Evolutionary conservation across 495 filamentous ascomycete species (phyloP), one percentile per base, ranked within the genome.

Genomic region (Aspergillus wentii): DNA sequence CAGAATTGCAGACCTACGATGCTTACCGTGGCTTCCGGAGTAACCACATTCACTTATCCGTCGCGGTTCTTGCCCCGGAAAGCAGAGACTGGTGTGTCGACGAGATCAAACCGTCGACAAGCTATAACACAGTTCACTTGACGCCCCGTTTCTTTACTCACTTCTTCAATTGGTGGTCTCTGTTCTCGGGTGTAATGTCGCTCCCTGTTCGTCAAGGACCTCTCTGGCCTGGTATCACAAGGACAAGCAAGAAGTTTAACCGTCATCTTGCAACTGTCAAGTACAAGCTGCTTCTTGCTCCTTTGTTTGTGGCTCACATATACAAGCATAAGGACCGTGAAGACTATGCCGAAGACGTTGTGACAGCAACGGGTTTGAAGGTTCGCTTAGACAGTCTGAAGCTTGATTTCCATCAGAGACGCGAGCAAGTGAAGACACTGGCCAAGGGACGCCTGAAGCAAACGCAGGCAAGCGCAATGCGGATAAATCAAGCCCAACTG

Each of bases 311-410:
- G 33, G 90, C 88, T 40, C 92, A 98, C 42, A 86, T 98, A 26
- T 98, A 98, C 69, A 97, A 95, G 61, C 94, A 98, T 64, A 95
- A 95, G 51, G 94, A 97, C 51, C 81, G 77, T 3, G 90, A 95
- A 56, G 89, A 95, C 33, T 85, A 83, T 54, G 71, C 75, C 1
- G 83, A 90, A 44, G 80, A 84, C 49, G 70, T 79, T 4, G 86
- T 95, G 15, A 88, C 86, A 33, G 91, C 90, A 1, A 98, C 92
- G 10, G 92, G 92, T 14, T 72, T 97, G 34, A 98, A 98, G 60
- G 82, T 94, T 49, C 82, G 88, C 22, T 74, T 98, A 28, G 89
- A 97, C 54, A 94, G 86, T 61, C 86, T 95, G 53, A 94, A 96
- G 78, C 74, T 98, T 17, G 92, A 98, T 64, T 68, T 97, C 26